Evolutionary conservation across 73 alveolate genomes (phyloP).

Genomic region (Paramecium sonneborni): DNA sequence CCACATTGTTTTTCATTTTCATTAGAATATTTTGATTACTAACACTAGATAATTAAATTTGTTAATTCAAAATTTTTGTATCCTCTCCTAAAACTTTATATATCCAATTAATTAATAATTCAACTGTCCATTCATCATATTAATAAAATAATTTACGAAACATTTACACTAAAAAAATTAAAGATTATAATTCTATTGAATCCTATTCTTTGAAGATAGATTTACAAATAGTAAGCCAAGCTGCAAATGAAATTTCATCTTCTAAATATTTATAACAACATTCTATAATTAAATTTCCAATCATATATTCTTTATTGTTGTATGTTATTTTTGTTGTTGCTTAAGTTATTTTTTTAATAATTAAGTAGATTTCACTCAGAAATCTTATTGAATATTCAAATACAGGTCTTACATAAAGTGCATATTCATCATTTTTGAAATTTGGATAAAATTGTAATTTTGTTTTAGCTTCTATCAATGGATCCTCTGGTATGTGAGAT

Average conservation of each 20-base stretch:
- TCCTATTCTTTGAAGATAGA: background rate
- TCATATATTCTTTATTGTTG: background rate
- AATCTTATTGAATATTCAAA: conserved; percentile 12
- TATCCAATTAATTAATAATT: background rate
- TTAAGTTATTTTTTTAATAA: background rate
- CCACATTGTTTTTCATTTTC: background rate
- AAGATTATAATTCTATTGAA: background rate
- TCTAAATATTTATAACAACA: conserved; percentile 1
- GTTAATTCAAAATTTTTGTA: background rate
- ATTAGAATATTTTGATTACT: background rate
- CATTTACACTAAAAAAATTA: background rate
- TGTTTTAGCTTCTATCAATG: background rate
- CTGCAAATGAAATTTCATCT: background rate
- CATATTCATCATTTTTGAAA: background rate
- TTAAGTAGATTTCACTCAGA: background rate
- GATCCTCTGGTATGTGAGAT: background rate
- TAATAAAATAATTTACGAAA: background rate
- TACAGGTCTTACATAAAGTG: conserved; percentile 8
- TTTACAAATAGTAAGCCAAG: background rate
- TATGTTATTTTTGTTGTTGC: background rate
- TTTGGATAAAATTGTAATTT: conserved; percentile 11
- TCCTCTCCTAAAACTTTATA: background rate
- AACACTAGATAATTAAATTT: background rate
- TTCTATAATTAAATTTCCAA: background rate
- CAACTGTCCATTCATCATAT: conserved; percentile 20